These are phyloP conservation scores for Pichia sp. DNA, from an alignment of 1,139 yeast genomes.

Conservation along the genomic window DNA sequence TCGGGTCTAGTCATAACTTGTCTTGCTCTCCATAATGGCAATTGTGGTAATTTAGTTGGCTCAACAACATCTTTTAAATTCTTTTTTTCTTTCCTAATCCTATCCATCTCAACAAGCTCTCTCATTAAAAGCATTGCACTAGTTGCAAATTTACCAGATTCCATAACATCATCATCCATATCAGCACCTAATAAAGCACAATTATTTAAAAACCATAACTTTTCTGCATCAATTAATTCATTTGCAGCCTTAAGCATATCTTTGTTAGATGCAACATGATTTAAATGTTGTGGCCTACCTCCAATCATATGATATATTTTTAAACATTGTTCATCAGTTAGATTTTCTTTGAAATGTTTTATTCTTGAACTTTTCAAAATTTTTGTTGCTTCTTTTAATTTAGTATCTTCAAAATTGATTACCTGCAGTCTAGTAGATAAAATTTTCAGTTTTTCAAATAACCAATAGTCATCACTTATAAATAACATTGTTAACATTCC, in stretches of 20 bases:
- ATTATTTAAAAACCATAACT: conserved; percentile 80
- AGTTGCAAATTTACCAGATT: conserved; percentile 69
- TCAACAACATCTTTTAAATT: conserved; percentile 15
- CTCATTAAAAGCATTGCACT: conserved; percentile 73
- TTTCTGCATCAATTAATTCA: conserved; percentile 67
- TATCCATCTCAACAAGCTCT: conserved; percentile 66
- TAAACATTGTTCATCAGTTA: conserved; percentile 31
- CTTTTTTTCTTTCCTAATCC: conserved; percentile 27
- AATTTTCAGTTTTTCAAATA: conserved; percentile 67
- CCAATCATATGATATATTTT: conserved; percentile 67
- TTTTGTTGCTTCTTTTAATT: conserved; percentile 47
- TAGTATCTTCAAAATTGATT: conserved; percentile 62
- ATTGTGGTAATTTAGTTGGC: conserved; percentile 56
- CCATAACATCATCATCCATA: conserved; percentile 91
- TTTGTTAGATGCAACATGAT: conserved; percentile 62
- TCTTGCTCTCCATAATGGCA: conserved; percentile 79
- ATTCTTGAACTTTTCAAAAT: conserved; percentile 52
- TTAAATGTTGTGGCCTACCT: conserved; percentile 78
- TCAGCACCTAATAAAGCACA: conserved; percentile 70
- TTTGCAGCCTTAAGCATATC: conserved; percentile 63
- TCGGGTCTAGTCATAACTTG: conserved; percentile 84
- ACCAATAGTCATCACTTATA: conserved; percentile 84
- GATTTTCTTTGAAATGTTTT: conserved; percentile 37
- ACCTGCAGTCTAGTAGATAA: conserved; percentile 72
- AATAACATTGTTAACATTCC: conserved; percentile 72